Conservation (phyloP, 257 asterid species). For the Petunia secreta region DNA sequence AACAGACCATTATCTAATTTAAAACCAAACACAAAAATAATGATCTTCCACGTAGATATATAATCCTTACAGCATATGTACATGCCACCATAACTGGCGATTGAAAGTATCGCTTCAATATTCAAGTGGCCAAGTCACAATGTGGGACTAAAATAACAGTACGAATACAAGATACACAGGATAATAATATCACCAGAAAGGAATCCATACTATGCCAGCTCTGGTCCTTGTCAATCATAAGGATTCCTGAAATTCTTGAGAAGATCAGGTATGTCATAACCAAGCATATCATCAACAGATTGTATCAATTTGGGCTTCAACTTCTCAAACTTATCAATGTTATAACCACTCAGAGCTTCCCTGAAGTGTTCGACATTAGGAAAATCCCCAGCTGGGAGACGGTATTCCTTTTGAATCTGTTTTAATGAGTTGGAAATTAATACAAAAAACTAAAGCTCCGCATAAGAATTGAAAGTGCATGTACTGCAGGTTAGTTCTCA, state of each 20-base stretch:
- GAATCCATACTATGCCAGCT: not conserved
- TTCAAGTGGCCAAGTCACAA: not conserved
- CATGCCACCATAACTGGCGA: not conserved
- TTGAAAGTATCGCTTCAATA: not conserved
- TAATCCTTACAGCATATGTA: not conserved
- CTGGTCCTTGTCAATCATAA: conserved; percentile 49
- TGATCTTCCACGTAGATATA: not conserved
- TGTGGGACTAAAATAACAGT: not conserved
- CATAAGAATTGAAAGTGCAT: not conserved
- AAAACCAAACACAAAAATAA: not conserved
- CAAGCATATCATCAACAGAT: conserved; percentile 90
- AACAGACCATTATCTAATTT: too few species aligned
- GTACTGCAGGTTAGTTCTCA: not conserved
- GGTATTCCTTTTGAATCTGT: conserved; percentile 87
- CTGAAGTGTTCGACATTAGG: conserved; percentile 79
- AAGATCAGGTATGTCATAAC: conserved; percentile 88
- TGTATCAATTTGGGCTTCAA: conserved; percentile 87
- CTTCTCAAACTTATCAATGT: conserved; percentile 82
- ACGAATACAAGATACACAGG: not conserved
- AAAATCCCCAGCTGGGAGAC: conserved; percentile 91
- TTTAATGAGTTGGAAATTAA: not conserved
- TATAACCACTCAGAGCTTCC: conserved; percentile 73
- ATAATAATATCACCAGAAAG: not conserved
- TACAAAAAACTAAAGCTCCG: conserved; percentile 23
- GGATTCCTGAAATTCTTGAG: conserved; percentile 90